These are phyloP conservation scores for Sporothrix phasma DNA, from an alignment of 2,329 filamentous ascomycete species.

Conservation along the genomic window DNA sequence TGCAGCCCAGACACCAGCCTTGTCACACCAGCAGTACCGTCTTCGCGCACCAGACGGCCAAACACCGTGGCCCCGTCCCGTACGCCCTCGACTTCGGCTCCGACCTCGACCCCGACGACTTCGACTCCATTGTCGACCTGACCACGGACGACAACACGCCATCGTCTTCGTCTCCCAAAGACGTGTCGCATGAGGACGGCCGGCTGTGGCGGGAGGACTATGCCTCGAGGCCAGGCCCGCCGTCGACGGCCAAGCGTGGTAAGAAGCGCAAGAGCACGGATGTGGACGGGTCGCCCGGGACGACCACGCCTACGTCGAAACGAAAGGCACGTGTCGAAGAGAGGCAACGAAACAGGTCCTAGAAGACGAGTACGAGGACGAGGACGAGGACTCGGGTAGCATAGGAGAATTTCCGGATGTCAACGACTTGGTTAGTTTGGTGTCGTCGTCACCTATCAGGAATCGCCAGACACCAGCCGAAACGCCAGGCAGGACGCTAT, in stretches of 20 bases:
- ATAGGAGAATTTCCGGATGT: constrained; percentile 46
- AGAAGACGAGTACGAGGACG: constrained; percentile 6
- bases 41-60: constrained; percentile 5
- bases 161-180: constrained; percentile 12
- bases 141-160: constrained; percentile 24
- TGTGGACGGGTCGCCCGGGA: constrained; percentile 23
- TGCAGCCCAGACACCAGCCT: not conserved
- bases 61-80: constrained; percentile 24
- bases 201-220: constrained; percentile 36
- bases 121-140: constrained; percentile 27
- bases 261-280: constrained; percentile 46
- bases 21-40: not conserved
- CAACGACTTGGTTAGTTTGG: constrained; percentile 34
- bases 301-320: not conserved
- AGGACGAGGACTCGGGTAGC: constrained; percentile 24
- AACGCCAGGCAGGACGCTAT: not conserved
- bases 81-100: constrained; percentile 21
- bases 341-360: not conserved
- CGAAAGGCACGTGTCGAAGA: constrained; percentile 21
- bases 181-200: constrained; percentile 24
- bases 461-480: not conserved
- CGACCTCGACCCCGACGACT: constrained; percentile 22
- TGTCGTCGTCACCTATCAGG: constrained; percentile 28
- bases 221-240: constrained; percentile 30
- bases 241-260: constrained; percentile 26